phyloP scores from a whole-genome alignment of 805 yeast genomes.

The Jamesozyma spencerorum region DNA sequence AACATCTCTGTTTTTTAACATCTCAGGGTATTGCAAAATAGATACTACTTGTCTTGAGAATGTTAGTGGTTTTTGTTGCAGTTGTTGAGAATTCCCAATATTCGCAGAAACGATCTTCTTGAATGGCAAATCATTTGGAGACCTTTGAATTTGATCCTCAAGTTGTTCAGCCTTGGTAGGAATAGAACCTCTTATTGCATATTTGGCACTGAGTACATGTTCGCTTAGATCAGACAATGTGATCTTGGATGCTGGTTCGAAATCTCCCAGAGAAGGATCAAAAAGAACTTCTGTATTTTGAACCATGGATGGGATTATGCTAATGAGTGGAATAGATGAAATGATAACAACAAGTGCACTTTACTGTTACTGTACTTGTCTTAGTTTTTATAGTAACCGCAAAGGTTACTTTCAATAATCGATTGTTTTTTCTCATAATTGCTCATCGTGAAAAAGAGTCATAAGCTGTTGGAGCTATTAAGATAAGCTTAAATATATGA shows the following conservation, averaged over 20 bases:
- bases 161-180: constrained; percentile 88
- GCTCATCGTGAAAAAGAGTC: too few species aligned
- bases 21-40: constrained; percentile 72
- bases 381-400: too few species aligned
- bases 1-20: constrained; percentile 33
- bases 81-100: constrained; percentile 96
- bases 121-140: constrained; percentile 64
- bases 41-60: constrained; percentile 88
- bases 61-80: constrained; percentile 87
- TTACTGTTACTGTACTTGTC: too few species aligned
- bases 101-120: constrained; percentile 73
- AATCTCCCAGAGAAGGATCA: constrained; percentile 1
- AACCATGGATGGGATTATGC: too few species aligned
- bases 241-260: constrained; percentile 30
- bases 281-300: too few species aligned
- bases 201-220: constrained; percentile 72
- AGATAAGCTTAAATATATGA: too few species aligned
- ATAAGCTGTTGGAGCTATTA: too few species aligned
- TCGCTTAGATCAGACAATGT: constrained; percentile 52
- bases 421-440: too few species aligned
- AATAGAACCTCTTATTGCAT: constrained; percentile 93
- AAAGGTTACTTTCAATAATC: too few species aligned
- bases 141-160: constrained; percentile 41
- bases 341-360: too few species aligned
- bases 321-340: too few species aligned